Evolutionary conservation across 2,329 filamentous ascomycete genomes (phyloP).

Genomic region (Ilyonectria robusta): DNA sequence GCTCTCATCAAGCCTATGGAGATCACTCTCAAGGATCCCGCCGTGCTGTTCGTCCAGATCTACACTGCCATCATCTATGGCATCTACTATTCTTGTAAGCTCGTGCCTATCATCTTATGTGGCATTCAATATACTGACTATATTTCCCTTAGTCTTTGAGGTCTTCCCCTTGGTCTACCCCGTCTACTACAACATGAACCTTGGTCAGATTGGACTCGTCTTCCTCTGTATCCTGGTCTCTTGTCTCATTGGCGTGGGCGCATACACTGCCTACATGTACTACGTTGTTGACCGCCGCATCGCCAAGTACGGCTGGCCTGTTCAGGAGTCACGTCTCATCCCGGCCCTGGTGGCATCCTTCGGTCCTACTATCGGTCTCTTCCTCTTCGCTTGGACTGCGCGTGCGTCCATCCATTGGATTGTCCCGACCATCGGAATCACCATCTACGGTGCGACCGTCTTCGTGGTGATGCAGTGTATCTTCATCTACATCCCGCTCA

Average conservation of each 20-base stretch:
- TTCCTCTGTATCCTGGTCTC: constrained; percentile 74
- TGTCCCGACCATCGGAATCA: constrained; percentile 70
- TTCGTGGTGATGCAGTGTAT: constrained; percentile 73
- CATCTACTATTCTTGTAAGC: constrained; percentile 70
- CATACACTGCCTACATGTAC: constrained; percentile 67
- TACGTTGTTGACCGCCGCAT: constrained; percentile 67
- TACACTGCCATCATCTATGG: constrained; percentile 75
- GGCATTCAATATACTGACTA: constrained; percentile 24
- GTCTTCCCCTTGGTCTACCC: constrained; percentile 77
- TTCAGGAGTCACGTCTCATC: constrained; percentile 67
- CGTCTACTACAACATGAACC: constrained; percentile 70
- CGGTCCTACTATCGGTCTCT: constrained; percentile 70
- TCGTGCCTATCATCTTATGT: constrained; percentile 34
- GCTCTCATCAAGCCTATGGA: constrained; percentile 73
- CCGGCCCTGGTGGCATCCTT: constrained; percentile 68
- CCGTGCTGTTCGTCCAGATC: constrained; percentile 72
- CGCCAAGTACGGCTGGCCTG: constrained; percentile 61
- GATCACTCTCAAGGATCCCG: constrained; percentile 73
- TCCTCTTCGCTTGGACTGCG: constrained; percentile 73
- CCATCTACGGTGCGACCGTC: constrained; percentile 65
- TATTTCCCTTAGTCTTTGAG: constrained; percentile 64
- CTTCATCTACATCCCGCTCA: constrained; percentile 71
- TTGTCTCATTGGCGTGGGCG: constrained; percentile 64
- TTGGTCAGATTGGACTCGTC: constrained; percentile 70
- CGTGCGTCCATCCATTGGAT: constrained; percentile 67